A percentile compares a stretch with the other conserved stretches of the same genome.
phyloP scores from a whole-genome alignment of 148 eudicot genomes.

The Rhododendron henanense region DNA sequence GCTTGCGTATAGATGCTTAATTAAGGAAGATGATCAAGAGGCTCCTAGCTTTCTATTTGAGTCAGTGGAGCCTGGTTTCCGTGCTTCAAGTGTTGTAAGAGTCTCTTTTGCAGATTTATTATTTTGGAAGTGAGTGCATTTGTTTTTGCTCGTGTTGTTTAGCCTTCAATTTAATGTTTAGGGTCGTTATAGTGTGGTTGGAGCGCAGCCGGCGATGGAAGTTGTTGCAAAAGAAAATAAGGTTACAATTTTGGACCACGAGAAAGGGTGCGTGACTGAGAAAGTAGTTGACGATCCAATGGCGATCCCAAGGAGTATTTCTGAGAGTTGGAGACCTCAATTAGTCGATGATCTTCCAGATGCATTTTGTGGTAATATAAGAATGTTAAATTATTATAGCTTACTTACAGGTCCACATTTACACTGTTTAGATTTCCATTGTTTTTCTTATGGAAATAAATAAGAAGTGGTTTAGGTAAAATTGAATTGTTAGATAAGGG shows the following conservation, averaged over 20 bases:
- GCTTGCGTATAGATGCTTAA: conserved; percentile 78
- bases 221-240: conserved; percentile 61
- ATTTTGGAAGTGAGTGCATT: not conserved
- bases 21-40: conserved; percentile 60
- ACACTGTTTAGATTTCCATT: not conserved
- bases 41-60: conserved; percentile 74
- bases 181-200: conserved; percentile 87
- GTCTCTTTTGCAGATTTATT: not conserved
- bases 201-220: conserved; percentile 83
- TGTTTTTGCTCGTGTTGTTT: not conserved
- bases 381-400: not conserved
- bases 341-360: conserved; percentile 63
- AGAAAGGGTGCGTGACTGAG: conserved; percentile 42
- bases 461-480: not conserved
- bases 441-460: not conserved
- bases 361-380: conserved; percentile 68
- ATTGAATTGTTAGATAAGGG: not conserved
- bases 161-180: conserved; percentile 9
- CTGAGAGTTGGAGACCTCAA: conserved; percentile 67
- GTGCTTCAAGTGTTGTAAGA: conserved; percentile 49
- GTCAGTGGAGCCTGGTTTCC: conserved; percentile 55
- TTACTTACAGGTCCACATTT: not conserved
- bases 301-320: conserved; percentile 54
- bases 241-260: conserved; percentile 65
- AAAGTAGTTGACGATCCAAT: conserved; percentile 70